A percentile compares a stretch with the other conserved stretches of the same genome.
Evolutionary conservation across 1,284 basidiomycete species (phyloP).

Genomic region (Naganishia albida): DNA sequence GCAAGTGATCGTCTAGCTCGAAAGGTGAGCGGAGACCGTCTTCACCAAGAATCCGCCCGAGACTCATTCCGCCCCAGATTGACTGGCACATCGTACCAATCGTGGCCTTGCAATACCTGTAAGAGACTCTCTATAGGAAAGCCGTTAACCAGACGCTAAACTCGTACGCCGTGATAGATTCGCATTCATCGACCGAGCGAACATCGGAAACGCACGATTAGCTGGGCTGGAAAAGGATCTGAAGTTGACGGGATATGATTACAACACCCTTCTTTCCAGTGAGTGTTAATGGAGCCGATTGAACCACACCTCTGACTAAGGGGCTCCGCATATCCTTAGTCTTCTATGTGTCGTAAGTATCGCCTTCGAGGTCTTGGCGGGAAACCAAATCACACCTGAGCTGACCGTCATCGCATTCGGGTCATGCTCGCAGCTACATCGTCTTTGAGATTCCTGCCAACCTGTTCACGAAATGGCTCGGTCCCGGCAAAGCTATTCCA

Average conservation of each 20-base stretch:
- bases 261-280: slow-evolving; percentile 28
- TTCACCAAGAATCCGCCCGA: background rate
- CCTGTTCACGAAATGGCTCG: slow-evolving; percentile 33
- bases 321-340: slow-evolving; percentile 1
- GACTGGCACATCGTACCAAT: slow-evolving; percentile 26
- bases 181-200: slow-evolving; percentile 34
- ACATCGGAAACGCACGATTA: slow-evolving; percentile 31
- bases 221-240: slow-evolving; percentile 31
- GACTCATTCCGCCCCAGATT: slow-evolving; percentile 1
- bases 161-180: background rate
- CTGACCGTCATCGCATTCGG: background rate
- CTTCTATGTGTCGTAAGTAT: slow-evolving; percentile 16
- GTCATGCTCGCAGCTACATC: no score
- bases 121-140: background rate
- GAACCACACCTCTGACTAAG: background rate
- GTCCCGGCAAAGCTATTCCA: slow-evolving; percentile 27
- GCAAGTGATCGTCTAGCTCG: slow-evolving; percentile 29
- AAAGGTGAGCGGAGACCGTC: slow-evolving; percentile 18
- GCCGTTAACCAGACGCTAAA: no score
- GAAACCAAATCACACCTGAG: no score
- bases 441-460: slow-evolving; percentile 32
- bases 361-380: background rate
- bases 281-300: background rate
- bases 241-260: slow-evolving; percentile 30
- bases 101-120: slow-evolving; percentile 26